Evolutionary conservation across 176 grass and related monocot genomes (phyloP), one percentile per base, ranked within the genome.

Genomic region (Cenchrus americanus): DNA sequence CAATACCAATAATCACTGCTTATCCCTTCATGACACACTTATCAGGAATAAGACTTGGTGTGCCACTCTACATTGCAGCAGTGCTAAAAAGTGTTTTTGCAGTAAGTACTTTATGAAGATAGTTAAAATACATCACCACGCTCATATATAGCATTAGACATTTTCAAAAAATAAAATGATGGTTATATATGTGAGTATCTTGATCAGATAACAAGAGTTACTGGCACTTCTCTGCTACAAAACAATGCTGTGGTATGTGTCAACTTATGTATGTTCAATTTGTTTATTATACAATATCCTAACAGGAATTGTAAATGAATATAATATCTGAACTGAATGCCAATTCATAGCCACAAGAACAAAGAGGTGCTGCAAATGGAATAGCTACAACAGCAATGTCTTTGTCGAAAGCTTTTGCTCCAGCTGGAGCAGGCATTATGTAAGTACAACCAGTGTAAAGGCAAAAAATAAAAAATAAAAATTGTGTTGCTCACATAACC

Each of bases 361-460:
- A 98, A 80, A 91, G 95, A 62, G 95, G 95, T 10, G 87, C 95
- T 79, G 95, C 95, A 75, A 95, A 98, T 84, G 92, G 95, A 19
- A 88, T 95, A 78, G 81, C 92, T 42, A 91, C 94, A 79, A 95
- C 85, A 19, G 77, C 54, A 19, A 93, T 94, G 87, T 98, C 95
- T 48, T 47, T 98, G 51, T 94, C 89, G 62, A 95, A 98, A 82
- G 89, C 91, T 53, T 63, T 77, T 50, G 95, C 92, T 74, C 92
- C 92, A 21, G 95, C 90, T 19, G 86, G 49, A 10, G 95, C 66
- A 44, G 95, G 95, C 67, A 40, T 78, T 47, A 63, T 94, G 96
- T 98, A 79, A 88, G 95, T 90, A 48, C 27, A 46, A 21, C 1
- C 8, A 41, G 0, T 57, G 51, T n/a, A n/a, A n/a, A n/a, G n/a